A percentile compares a stretch with the other conserved stretches of the same genome.
Conservation (phyloP, 306 rosid species). For the Fragaria ananassa region DNA sequence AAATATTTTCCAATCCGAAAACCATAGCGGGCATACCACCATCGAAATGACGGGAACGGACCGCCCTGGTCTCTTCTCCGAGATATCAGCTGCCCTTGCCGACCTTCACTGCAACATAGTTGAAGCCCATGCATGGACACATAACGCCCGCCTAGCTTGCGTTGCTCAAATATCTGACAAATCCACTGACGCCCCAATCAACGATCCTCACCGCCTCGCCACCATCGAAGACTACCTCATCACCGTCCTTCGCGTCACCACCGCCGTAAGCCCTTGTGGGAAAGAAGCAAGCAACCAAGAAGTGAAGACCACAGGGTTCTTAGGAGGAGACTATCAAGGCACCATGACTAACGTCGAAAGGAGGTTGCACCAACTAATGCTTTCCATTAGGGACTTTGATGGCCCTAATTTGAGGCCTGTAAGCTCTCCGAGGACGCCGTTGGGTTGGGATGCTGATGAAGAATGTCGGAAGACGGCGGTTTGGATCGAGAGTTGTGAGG, state of each 20-base stretch:
- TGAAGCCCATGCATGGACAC: slow-evolving; percentile 74
- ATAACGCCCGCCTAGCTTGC: slow-evolving; percentile 58
- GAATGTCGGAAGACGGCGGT: slow-evolving; percentile 40
- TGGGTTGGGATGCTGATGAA: slow-evolving; percentile 15
- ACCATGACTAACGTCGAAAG: slow-evolving; percentile 52
- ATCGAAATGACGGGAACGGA: slow-evolving; percentile 59
- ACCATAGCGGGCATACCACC: slow-evolving; percentile 37
- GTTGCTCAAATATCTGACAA: slow-evolving; percentile 61
- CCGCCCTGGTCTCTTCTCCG: slow-evolving; percentile 60
- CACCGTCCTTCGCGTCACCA: slow-evolving; percentile 47
- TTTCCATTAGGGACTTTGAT: slow-evolving; percentile 48
- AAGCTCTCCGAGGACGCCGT: slow-evolving; percentile 4
- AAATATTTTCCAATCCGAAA: slow-evolving; percentile 16
- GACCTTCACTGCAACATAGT: slow-evolving; percentile 64
- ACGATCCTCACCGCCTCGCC: slow-evolving; percentile 49
- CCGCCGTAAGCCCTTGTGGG: slow-evolving; percentile 13
- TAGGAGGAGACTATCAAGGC: slow-evolving; percentile 30
- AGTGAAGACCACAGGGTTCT: slow-evolving; percentile 38
- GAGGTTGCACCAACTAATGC: slow-evolving; percentile 69
- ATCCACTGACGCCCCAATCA: slow-evolving; percentile 46
- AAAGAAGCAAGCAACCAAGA: slow-evolving; percentile 30
- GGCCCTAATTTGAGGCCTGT: background rate
- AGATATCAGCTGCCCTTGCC: slow-evolving; percentile 53
- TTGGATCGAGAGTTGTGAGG: slow-evolving; percentile 51
- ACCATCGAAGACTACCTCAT: slow-evolving; percentile 51